These are phyloP conservation scores for Mayamaea pseudoterrestris DNA, from an alignment of 108 stramenopile genomes.

Conservation along the genomic window DNA sequence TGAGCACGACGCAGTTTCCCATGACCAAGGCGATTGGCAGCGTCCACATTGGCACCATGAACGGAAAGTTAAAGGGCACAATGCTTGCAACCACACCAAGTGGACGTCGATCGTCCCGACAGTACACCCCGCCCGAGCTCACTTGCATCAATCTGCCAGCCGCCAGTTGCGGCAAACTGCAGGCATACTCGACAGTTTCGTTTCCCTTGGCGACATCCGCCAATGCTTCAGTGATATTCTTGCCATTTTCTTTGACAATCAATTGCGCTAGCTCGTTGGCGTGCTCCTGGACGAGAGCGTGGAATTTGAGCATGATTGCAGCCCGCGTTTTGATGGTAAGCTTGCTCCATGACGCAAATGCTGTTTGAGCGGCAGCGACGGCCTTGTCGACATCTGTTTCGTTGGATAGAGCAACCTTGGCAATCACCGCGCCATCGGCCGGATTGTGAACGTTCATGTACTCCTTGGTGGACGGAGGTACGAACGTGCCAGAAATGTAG, in stretches of 20 bases:
- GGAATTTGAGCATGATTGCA: slow-evolving; percentile 87
- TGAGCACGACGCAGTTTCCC: slow-evolving; percentile 84
- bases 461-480: slow-evolving; percentile 30
- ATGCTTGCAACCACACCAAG: slow-evolving; percentile 88
- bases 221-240: slow-evolving; percentile 91
- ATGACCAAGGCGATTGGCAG: slow-evolving; percentile 86
- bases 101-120: slow-evolving; percentile 75
- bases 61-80: slow-evolving; percentile 85
- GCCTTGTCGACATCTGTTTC: slow-evolving; percentile 64
- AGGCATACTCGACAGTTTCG: slow-evolving; percentile 97
- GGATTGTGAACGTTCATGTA: slow-evolving; percentile 55
- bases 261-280: slow-evolving; percentile 76
- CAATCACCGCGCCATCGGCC: slow-evolving; percentile 29
- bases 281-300: slow-evolving; percentile 65
- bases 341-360: slow-evolving; percentile 64
- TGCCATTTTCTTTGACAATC: slow-evolving; percentile 91
- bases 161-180: slow-evolving; percentile 81
- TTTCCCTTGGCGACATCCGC: slow-evolving; percentile 96
- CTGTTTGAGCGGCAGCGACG: slow-evolving; percentile 55
- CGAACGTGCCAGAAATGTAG: slow-evolving; percentile 46
- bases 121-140: slow-evolving; percentile 55
- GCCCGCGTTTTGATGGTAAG: slow-evolving; percentile 79
- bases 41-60: slow-evolving; percentile 56
- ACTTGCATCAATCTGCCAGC: slow-evolving; percentile 70
- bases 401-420: slow-evolving; percentile 49